Conservation (phyloP, 306 rosid genomes). For the Betula pendula region DNA sequence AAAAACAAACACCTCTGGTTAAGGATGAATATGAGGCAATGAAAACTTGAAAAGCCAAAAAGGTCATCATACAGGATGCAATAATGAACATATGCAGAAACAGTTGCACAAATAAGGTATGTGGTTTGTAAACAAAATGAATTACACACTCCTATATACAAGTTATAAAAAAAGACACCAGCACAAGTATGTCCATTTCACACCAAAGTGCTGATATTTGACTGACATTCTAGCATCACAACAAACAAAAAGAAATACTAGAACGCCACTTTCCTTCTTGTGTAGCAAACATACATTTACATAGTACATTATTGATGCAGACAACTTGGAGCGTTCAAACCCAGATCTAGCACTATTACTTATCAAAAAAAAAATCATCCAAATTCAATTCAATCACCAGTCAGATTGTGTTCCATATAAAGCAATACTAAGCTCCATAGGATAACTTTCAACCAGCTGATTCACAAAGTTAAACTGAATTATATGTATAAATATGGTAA, state of each 20-base stretch:
- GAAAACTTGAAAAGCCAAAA: background rate
- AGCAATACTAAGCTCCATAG: background rate
- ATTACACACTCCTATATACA: background rate
- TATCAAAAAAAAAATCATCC: no score
- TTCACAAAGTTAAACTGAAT: background rate
- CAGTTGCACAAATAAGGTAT: background rate
- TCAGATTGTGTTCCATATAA: background rate
- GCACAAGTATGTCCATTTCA: background rate
- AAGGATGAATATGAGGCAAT: background rate
- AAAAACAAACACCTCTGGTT: constrained; percentile 24
- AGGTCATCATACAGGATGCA: constrained; percentile 1
- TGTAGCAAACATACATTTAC: no score
- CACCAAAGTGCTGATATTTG: background rate
- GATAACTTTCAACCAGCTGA: background rate
- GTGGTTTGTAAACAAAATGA: background rate
- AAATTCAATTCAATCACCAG: background rate
- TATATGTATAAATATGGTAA: background rate
- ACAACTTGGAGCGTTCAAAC: background rate
- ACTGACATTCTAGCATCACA: background rate
- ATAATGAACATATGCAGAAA: background rate
- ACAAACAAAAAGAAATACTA: no score
- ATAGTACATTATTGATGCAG: no score
- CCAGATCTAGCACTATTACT: background rate
- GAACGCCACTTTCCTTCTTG: no score
- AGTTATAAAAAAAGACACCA: background rate